Base-by-base conservation (phyloP, 129 eudicot species). In the Pulicaria dysenterica region DNA sequence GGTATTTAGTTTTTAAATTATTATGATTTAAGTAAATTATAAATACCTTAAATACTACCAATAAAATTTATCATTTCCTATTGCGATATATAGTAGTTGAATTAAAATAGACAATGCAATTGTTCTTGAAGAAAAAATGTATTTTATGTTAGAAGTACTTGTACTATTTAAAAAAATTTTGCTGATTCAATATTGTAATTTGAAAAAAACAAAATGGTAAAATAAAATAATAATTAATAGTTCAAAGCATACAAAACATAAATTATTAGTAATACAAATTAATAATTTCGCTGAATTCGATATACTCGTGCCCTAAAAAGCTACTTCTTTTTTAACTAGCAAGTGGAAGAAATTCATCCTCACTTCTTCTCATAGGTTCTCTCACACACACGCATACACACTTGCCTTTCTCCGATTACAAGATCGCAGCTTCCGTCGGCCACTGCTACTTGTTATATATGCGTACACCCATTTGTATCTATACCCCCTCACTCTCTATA, bases 291-390 rank as follows among this genome's bases (percentile, higher is more conserved):
- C 76, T 69, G 64, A 77, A 69, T 69, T 77, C 76, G 31, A 77
- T 69, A 59, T 59, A 69, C 81, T 69, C 81, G 64, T 77, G 71
- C 64, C 71, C 76, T 77, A 69, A 69, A 77, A 68, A 59, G 63
- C 64, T 58, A 77, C 69, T 58, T 70, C 59, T 77, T 77, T 68
- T 67, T 10, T 66, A 76, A 13, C 36, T 37, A n/a, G 65, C 81
- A 58, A 77, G 81, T 76, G 61, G 81, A 51, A 58, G 63, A 40
- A 68, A 77, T 58, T 58, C 62, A 58, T 55, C 67, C 43, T 64
- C 58, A 44, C 55, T 49, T 77, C 50, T 47, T 58, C 64, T 41
- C 81, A 65, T 54, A 75, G 73, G 79, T 63, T 42, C 31, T 24
- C 31, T n/a, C n/a, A n/a, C n/a, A n/a, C n/a, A n/a, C n/a, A n/a